Evolutionary conservation across 306 rosid species (phyloP).

Genomic region (Gleditsia sinensis): DNA sequence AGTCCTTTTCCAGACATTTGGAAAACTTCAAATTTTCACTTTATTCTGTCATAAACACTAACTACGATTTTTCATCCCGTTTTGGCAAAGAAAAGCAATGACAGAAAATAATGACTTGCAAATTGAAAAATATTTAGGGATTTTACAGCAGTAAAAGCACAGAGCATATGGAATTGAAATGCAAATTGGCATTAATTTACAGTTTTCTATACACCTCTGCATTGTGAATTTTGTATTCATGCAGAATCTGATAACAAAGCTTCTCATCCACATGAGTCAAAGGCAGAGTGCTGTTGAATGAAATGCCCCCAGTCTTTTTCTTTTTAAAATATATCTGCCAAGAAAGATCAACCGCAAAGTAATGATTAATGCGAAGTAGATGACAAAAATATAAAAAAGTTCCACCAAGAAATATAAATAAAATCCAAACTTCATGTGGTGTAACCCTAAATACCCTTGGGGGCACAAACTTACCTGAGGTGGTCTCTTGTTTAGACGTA

Average conservation of each 20-base stretch:
- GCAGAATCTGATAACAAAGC: slow-evolving; percentile 97
- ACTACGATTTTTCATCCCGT: not conserved
- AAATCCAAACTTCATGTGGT: slow-evolving; percentile 10
- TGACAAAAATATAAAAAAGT: slow-evolving; percentile 14
- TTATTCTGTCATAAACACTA: not conserved
- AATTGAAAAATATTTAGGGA: not conserved
- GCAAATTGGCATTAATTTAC: slow-evolving; percentile 1
- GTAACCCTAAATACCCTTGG: slow-evolving; percentile 20
- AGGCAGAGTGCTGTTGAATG: slow-evolving; percentile 90
- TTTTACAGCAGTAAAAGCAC: not conserved
- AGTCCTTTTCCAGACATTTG: not conserved
- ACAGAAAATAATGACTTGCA: not conserved
- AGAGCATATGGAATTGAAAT: slow-evolving; percentile 2
- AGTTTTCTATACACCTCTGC: slow-evolving; percentile 74
- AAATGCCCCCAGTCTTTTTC: slow-evolving; percentile 98
- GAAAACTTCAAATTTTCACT: not conserved
- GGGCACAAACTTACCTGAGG: slow-evolving; percentile 68
- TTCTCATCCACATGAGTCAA: slow-evolving; percentile 97
- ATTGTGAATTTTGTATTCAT: slow-evolving; percentile 99
- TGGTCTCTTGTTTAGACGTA: slow-evolving; percentile 94
- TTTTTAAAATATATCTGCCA: slow-evolving; percentile 93
- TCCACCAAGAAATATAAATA: slow-evolving; percentile 14
- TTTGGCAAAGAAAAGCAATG: slow-evolving; percentile 4
- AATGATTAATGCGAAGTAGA: slow-evolving; percentile 7
- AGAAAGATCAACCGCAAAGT: slow-evolving; percentile 31